A percentile compares a stretch with the other conserved stretches of the same genome.
Evolutionary conservation across 352 stramenopile genomes (phyloP).

Genomic region (Globisporangium yorkense): DNA sequence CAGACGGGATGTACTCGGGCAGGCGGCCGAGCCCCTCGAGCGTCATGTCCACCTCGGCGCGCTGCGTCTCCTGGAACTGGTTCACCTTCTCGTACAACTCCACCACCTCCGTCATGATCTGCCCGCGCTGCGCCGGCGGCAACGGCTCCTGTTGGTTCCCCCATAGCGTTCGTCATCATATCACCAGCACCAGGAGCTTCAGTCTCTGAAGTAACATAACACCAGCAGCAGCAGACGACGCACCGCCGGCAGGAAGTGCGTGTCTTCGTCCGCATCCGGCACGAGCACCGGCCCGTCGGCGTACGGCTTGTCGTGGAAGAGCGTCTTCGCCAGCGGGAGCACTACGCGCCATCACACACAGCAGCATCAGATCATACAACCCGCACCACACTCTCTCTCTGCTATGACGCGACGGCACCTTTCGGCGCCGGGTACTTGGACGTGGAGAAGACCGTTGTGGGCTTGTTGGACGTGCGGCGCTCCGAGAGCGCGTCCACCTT

Average conservation of each 20-base stretch:
- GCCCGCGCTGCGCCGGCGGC: conserved; percentile 58
- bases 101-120: conserved; percentile 76
- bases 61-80: conserved; percentile 61
- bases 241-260: conserved; percentile 75
- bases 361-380: background rate
- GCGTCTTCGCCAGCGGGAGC: conserved; percentile 58
- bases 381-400: background rate
- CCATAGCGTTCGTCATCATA: background rate
- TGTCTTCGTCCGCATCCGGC: conserved; percentile 66
- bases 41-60: conserved; percentile 71
- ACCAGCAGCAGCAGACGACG: background rate
- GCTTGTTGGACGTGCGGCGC: conserved; percentile 76
- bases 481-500: conserved; percentile 83
- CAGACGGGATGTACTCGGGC: conserved; percentile 76
- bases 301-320: conserved; percentile 84
- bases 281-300: conserved; percentile 66
- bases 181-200: no score
- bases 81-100: conserved; percentile 86
- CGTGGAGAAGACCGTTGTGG: conserved; percentile 86
- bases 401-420: conserved; percentile 8
- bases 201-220: no score
- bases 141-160: conserved; percentile 38
- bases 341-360: conserved; percentile 12
- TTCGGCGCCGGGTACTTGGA: conserved; percentile 83
- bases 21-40: conserved; percentile 70